Conservation (phyloP, 768 basidiomycete species). For the Rhodotorula graminis region DNA sequence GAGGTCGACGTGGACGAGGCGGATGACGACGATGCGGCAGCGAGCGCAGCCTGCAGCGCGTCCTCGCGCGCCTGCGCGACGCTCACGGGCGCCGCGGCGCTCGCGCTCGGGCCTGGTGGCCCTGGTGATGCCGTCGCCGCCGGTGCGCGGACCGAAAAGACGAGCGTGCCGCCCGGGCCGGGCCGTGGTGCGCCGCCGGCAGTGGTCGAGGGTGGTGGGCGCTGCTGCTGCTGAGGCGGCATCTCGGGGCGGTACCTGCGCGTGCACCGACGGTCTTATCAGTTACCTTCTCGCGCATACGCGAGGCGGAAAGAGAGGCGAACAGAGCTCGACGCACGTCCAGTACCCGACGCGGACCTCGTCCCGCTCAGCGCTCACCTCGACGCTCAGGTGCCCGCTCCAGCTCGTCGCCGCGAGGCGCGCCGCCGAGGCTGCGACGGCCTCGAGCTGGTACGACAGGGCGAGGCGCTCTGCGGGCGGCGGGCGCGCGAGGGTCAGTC, state of each 20-base stretch:
- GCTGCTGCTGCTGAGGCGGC: background rate
- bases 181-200: constrained; percentile 48
- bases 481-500: background rate
- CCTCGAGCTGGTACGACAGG: constrained; percentile 84
- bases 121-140: too few species aligned
- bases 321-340: constrained; percentile 55
- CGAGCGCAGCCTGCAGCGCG: background rate
- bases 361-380: constrained; percentile 45
- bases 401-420: constrained; percentile 41
- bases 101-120: background rate
- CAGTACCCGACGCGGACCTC: constrained; percentile 75
- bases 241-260: background rate
- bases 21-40: background rate
- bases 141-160: constrained; percentile 13
- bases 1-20: background rate
- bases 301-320: too few species aligned
- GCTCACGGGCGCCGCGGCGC: background rate
- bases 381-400: constrained; percentile 56
- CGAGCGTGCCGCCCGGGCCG: constrained; percentile 3
- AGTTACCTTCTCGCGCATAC: too few species aligned
- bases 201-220: too few species aligned
- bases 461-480: constrained; percentile 71
- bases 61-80: background rate
- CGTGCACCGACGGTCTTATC: too few species aligned
- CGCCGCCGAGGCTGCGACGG: constrained; percentile 52